These are phyloP conservation scores for Solanum tacnaense DNA, from an alignment of 257 asterid species.

Conservation along the genomic window DNA sequence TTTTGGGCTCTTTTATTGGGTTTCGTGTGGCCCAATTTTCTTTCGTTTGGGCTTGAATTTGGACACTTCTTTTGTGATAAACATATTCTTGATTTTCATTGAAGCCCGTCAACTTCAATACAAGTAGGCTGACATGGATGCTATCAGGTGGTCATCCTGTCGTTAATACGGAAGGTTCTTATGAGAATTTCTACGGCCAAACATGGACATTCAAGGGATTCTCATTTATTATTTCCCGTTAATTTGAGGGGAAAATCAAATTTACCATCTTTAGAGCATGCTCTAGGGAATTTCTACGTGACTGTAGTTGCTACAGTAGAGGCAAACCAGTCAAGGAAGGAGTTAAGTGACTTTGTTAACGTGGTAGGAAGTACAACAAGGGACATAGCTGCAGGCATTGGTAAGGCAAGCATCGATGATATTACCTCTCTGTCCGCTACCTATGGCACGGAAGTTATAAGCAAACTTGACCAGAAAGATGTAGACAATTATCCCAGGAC, in stretches of 20 bases:
- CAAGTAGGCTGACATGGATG: too few species aligned
- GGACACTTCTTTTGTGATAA: too few species aligned
- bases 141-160: background rate
- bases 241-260: slow-evolving; percentile 10
- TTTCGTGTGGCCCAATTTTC: too few species aligned
- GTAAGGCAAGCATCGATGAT: background rate
- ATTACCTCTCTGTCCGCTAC: background rate
- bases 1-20: too few species aligned
- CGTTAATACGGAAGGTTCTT: slow-evolving; percentile 6
- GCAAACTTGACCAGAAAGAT: background rate
- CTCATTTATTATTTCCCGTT: background rate
- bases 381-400: background rate
- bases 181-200: background rate
- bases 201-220: background rate
- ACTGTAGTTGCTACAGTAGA: background rate
- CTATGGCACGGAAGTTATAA: background rate
- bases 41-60: too few species aligned
- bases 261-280: slow-evolving; percentile 10
- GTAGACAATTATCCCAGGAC: background rate
- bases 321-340: background rate
- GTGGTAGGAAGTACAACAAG: background rate
- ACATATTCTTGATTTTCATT: too few species aligned
- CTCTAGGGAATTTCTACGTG: too few species aligned
- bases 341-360: background rate
- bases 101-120: too few species aligned